phyloP scores from a whole-genome alignment of 495 filamentous ascomycete species.

The Neurospora sp. region DNA sequence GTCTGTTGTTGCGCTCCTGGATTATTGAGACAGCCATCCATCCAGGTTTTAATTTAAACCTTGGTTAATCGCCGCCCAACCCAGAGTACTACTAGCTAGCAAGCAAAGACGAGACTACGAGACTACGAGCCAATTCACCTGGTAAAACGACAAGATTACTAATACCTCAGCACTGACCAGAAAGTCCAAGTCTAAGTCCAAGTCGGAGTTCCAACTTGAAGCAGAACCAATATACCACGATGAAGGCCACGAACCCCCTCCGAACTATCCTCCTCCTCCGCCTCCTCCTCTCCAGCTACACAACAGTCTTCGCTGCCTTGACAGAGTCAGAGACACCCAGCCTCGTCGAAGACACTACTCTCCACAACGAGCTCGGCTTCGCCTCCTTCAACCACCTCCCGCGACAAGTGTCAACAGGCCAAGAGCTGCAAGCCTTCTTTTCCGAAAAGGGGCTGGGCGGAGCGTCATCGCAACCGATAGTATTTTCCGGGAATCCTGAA shows the following conservation, averaged over 20 bases:
- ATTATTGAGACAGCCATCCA: too few species aligned
- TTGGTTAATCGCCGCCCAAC: too few species aligned
- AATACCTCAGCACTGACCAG: neutral
- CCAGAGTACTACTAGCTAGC: too few species aligned
- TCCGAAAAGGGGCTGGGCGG: constrained; percentile 14
- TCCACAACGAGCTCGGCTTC: constrained; percentile 11
- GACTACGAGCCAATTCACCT: too few species aligned
- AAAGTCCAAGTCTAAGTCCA: neutral
- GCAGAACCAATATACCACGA: neutral
- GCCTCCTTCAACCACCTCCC: constrained; percentile 10
- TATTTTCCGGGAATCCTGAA: constrained; percentile 24
- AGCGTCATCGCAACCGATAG: constrained; percentile 18
- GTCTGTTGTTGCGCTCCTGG: too few species aligned
- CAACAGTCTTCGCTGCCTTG: constrained; percentile 1
- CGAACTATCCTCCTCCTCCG: neutral
- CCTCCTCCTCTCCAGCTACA: neutral
- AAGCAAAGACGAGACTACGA: too few species aligned
- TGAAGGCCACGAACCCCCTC: neutral
- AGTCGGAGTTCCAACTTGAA: too few species aligned
- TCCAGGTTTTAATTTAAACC: too few species aligned
- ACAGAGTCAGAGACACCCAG: constrained; percentile 1
- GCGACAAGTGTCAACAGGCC: constrained; percentile 5
- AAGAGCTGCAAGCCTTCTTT: constrained; percentile 19
- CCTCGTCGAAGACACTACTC: constrained; percentile 3
- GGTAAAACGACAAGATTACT: neutral